These are phyloP conservation scores for Chrysosporium keratinophilum DNA, from an alignment of 2,329 filamentous ascomycete species.

Conservation along the genomic window DNA sequence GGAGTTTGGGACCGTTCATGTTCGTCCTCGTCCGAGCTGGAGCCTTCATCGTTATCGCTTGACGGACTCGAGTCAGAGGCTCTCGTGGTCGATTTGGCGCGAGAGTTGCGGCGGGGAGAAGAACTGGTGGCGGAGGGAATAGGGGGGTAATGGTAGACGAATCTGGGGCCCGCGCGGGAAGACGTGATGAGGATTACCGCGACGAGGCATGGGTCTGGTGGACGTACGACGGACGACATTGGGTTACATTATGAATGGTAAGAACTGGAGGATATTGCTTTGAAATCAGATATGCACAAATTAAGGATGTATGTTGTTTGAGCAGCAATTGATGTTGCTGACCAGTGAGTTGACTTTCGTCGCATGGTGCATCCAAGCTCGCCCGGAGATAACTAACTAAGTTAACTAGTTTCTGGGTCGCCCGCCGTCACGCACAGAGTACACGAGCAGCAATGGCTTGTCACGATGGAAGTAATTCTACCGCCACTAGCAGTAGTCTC, in stretches of 20 bases:
- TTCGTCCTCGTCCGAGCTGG: constrained; percentile 35
- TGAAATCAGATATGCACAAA: background rate
- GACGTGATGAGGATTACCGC: constrained; percentile 66
- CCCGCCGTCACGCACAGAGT: too few species aligned
- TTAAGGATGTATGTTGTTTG: background rate
- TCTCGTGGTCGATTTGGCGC: constrained; percentile 21
- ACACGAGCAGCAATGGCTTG: too few species aligned
- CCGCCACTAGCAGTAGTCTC: too few species aligned
- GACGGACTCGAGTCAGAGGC: constrained; percentile 29
- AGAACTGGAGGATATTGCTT: background rate
- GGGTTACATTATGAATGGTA: constrained; percentile 9
- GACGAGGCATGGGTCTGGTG: constrained; percentile 49
- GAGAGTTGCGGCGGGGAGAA: constrained; percentile 25
- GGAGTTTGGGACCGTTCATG: background rate
- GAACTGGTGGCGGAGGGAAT: constrained; percentile 33
- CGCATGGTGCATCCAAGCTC: background rate
- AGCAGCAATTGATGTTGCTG: background rate
- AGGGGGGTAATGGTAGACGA: constrained; percentile 82
- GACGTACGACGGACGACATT: constrained; percentile 40
- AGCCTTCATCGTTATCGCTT: constrained; percentile 27
- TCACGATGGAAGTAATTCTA: too few species aligned
- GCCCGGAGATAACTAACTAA: background rate
- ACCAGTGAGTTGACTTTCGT: background rate
- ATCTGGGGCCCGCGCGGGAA: constrained; percentile 65
- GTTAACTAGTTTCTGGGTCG: too few species aligned